Evolutionary conservation across 2,329 filamentous ascomycete species (phyloP).

Genomic region (Neopestalotiopsis sp.): DNA sequence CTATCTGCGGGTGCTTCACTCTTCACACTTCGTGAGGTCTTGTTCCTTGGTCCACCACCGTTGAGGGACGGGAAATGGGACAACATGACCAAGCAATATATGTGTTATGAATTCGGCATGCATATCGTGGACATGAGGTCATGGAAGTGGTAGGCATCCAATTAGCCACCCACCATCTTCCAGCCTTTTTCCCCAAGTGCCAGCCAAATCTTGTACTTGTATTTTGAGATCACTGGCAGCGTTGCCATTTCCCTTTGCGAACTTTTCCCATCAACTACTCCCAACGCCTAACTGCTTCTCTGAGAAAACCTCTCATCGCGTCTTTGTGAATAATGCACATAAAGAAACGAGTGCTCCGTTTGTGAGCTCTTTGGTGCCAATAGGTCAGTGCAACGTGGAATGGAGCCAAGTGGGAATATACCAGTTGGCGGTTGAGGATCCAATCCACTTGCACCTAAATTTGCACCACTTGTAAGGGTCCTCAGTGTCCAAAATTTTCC

Average conservation of each 20-base stretch:
- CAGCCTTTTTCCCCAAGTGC: not conserved
- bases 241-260: not conserved
- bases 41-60: no score
- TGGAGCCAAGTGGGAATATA: not conserved
- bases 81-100: no score
- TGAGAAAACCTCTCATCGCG: not conserved
- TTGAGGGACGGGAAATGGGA: no score
- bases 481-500: not conserved
- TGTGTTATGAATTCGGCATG: not conserved
- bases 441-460: conserved; percentile 1
- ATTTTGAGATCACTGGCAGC: no score
- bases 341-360: not conserved
- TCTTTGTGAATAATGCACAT: not conserved
- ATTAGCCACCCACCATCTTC: not conserved
- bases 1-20: no score
- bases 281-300: not conserved
- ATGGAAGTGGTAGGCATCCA: not conserved
- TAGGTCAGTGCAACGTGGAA: not conserved
- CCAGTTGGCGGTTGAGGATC: not conserved
- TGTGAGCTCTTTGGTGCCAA: not conserved
- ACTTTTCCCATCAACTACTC: not conserved
- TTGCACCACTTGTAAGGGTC: not conserved
- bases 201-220: no score
- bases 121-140: not conserved
- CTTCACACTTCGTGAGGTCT: no score